Base-by-base conservation (phyloP, 352 stramenopile genomes). In the Phytophthora constricta region DNA sequence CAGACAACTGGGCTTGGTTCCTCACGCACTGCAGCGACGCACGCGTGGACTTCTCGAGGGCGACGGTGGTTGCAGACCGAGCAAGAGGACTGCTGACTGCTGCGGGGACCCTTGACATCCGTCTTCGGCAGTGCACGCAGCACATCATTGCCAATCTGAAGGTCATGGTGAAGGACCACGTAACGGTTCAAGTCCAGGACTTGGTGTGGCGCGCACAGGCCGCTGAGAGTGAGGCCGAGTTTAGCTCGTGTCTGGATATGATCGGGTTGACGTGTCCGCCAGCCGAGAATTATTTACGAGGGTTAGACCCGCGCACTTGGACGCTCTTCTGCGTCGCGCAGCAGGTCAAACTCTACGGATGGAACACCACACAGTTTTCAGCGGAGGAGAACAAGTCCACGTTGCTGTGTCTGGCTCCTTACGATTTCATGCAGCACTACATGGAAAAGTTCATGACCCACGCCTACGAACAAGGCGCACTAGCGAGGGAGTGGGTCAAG, bases 361-460 rank as follows among this genome's bases (percentile, higher is more conserved):
- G 66, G 66, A 79, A 68, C 39, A 70, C 71, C 1, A 79, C 71
- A 22, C 52, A 58, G 13, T 73, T 76, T 25, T 58, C 48, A 2
- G 33, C 64, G 8, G 62, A 79, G 16, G 56, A 70, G 1, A 56
- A 64, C 26, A 72, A 65, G 26, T 16, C 31, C 2, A 11, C 50
- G 17, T 16, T 79, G 31, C 51, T 79, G 39, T 60, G 53, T 53
- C 39, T 79, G 14, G 62, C 71, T 5, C 71, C 71, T 4, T 79
- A 70, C 34, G 71, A 79, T 17, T 65, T 79, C 1, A 76, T 79
- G 62, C 71, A 79, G 57, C 51, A 73, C 31, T 79, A 68, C 19
- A 79, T 79, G 71, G 67, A 79, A 42, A 67, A 64, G 13, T 76
- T 79, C 26, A 79, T 79, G 71, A 74, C 60, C 8, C 48, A 58